These are phyloP conservation scores for Suhomyces faveliae DNA, from an alignment of 805 yeast species.

Conservation along the genomic window DNA sequence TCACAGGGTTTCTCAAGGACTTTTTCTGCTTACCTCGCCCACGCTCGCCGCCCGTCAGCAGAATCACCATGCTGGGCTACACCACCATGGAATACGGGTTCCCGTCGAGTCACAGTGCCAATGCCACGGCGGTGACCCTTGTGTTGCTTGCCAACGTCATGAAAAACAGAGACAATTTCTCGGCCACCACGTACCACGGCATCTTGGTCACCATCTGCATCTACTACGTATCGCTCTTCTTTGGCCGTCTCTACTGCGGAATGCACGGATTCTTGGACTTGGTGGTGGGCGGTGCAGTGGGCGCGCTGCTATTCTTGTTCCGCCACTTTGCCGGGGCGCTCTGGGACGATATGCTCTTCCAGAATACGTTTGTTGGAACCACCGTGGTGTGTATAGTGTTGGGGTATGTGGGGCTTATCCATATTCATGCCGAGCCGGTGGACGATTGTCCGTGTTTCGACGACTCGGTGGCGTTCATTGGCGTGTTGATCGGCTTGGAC, in stretches of 20 bases:
- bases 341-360: slow-evolving; percentile 49
- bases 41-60: slow-evolving; percentile 81
- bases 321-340: slow-evolving; percentile 40
- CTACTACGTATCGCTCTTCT: slow-evolving; percentile 63
- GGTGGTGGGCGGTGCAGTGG: slow-evolving; percentile 61
- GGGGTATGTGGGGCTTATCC: slow-evolving; percentile 51
- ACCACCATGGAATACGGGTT: slow-evolving; percentile 94
- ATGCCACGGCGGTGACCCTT: slow-evolving; percentile 80
- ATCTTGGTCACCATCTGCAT: slow-evolving; percentile 22
- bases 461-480: slow-evolving; percentile 89
- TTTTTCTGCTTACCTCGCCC: slow-evolving; percentile 90
- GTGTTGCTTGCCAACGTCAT: slow-evolving; percentile 27
- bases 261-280: slow-evolving; percentile 95
- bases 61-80: slow-evolving; percentile 87
- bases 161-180: slow-evolving; percentile 8
- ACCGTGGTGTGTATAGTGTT: slow-evolving; percentile 38
- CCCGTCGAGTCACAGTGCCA: slow-evolving; percentile 92
- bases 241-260: slow-evolving; percentile 91
- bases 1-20: slow-evolving; percentile 79
- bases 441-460: slow-evolving; percentile 97
- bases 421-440: slow-evolving; percentile 76
- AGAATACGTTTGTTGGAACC: slow-evolving; percentile 18
- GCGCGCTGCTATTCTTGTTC: slow-evolving; percentile 49
- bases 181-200: slow-evolving; percentile 15
- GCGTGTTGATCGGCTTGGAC: slow-evolving; percentile 80